These are phyloP conservation scores for Zygotorulaspora florentina DNA, from an alignment of 805 yeast genomes.

Conservation along the genomic window DNA sequence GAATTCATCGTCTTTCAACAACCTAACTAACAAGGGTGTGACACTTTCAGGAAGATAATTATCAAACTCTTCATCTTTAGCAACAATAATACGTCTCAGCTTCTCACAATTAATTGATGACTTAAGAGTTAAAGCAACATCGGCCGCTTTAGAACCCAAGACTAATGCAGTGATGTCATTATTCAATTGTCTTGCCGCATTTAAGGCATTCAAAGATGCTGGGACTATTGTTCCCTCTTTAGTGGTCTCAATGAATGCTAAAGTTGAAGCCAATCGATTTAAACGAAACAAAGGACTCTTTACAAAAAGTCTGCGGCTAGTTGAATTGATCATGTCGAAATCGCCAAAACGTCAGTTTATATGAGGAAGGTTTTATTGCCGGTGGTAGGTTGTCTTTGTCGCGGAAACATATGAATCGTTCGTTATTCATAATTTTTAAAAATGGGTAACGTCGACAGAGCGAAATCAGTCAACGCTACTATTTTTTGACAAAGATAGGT, in stretches of 20 bases:
- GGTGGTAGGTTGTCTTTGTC: neutral
- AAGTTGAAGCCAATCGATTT: constrained; percentile 50
- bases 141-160: constrained; percentile 57
- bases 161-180: constrained; percentile 77
- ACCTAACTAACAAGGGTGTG: constrained; percentile 57
- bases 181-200: constrained; percentile 75
- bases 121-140: constrained; percentile 42
- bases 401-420: no score
- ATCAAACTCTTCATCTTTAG: constrained; percentile 55
- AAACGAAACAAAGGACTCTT: constrained; percentile 2
- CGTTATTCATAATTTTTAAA: no score
- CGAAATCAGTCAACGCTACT: neutral
- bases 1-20: constrained; percentile 31
- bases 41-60: constrained; percentile 76
- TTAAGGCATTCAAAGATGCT: constrained; percentile 63
- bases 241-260: constrained; percentile 68
- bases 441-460: neutral
- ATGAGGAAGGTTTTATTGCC: neutral
- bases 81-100: constrained; percentile 52
- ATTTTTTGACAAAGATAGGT: neutral
- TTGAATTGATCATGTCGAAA: constrained; percentile 7
- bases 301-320: constrained; percentile 2
- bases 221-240: constrained; percentile 54
- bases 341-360: neutral
- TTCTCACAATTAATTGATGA: constrained; percentile 14